Conservation (phyloP, 1,139 yeast genomes). For the Nakaseomyces kungkrabaensis region DNA sequence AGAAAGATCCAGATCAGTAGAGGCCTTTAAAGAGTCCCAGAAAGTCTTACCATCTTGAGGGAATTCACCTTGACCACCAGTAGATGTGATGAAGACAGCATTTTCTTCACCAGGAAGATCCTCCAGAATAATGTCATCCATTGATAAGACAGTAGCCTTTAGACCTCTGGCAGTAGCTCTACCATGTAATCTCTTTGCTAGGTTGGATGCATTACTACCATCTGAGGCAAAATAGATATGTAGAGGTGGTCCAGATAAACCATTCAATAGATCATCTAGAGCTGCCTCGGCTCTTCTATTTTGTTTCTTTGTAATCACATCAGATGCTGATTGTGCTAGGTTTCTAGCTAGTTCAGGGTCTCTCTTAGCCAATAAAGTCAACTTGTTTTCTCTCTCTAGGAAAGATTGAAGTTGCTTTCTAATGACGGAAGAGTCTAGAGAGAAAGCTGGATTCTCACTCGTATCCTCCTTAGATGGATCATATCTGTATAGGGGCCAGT, state of each 20-base stretch:
- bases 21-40: slow-evolving; percentile 73
- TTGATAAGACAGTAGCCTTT: slow-evolving; percentile 63
- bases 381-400: slow-evolving; percentile 81
- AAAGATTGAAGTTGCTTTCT: slow-evolving; percentile 68
- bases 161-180: slow-evolving; percentile 84
- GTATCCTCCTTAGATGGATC: slow-evolving; percentile 44
- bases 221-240: slow-evolving; percentile 89
- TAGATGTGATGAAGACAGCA: slow-evolving; percentile 72
- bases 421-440: slow-evolving; percentile 75
- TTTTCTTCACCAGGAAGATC: slow-evolving; percentile 76
- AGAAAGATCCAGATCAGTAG: slow-evolving; percentile 66
- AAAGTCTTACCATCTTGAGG: slow-evolving; percentile 89
- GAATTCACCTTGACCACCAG: slow-evolving; percentile 97
- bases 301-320: slow-evolving; percentile 52
- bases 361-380: slow-evolving; percentile 61
- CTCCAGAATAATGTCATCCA: slow-evolving; percentile 79
- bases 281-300: slow-evolving; percentile 67
- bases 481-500: slow-evolving; percentile 91
- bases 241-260: slow-evolving; percentile 86
- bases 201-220: slow-evolving; percentile 83
- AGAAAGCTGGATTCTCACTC: slow-evolving; percentile 46
- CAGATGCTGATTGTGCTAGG: slow-evolving; percentile 52
- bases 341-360: slow-evolving; percentile 73
- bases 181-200: slow-evolving; percentile 72
- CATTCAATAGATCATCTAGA: slow-evolving; percentile 65